These are phyloP conservation scores for Dactylis glomerata DNA, from an alignment of 176 grass and related monocot genomes.

Conservation along the genomic window DNA sequence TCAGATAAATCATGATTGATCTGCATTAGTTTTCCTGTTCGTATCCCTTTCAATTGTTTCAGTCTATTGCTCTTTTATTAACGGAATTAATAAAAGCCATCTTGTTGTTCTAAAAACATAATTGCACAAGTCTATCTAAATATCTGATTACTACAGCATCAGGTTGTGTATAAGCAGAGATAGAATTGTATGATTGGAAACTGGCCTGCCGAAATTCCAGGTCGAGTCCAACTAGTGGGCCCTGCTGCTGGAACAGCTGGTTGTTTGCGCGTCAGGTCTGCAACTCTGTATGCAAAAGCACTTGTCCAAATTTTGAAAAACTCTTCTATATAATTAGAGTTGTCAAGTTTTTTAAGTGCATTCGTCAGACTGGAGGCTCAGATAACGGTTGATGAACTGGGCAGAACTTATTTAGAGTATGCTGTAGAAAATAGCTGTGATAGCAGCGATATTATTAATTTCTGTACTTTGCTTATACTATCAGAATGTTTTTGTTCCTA, in stretches of 20 bases:
- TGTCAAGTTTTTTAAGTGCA: background rate
- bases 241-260: background rate
- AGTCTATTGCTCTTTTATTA: background rate
- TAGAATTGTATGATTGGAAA: background rate
- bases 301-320: background rate
- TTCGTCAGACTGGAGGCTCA: no score
- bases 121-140: background rate
- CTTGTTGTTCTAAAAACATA: background rate
- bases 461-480: background rate
- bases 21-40: background rate
- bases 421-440: background rate
- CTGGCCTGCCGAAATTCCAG: background rate
- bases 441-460: background rate
- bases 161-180: background rate
- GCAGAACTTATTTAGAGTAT: background rate
- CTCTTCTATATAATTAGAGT: background rate
- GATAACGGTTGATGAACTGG: background rate
- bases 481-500: background rate
- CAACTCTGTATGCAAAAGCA: background rate
- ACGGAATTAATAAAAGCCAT: background rate
- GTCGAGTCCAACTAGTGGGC: background rate
- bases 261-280: background rate
- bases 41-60: background rate
- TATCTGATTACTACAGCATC: background rate
- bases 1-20: no score